These are phyloP conservation scores for Leishmania martiniquensis DNA, from an alignment of 208 protist genomes.

Conservation along the genomic window DNA sequence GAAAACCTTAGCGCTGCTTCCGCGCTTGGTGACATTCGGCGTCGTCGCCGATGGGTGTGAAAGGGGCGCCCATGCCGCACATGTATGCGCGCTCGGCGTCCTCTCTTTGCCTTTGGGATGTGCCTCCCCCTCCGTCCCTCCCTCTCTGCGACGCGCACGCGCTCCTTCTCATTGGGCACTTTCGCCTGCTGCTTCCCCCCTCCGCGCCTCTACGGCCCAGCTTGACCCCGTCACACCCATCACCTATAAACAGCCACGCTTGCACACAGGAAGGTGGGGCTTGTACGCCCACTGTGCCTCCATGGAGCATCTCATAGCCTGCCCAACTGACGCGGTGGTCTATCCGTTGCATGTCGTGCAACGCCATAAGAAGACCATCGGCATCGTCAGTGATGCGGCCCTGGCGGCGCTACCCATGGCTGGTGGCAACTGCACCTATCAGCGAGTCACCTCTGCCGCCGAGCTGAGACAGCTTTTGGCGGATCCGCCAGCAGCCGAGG, in stretches of 20 bases:
- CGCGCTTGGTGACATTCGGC: not conserved
- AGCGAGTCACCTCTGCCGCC: not conserved
- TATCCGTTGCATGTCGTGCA: constrained; percentile 10
- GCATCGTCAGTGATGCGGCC: constrained; percentile 16
- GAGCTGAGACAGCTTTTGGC: not conserved
- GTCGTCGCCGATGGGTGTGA: too few species aligned
- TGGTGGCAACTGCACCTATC: constrained; percentile 2
- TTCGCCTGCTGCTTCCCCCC: not conserved
- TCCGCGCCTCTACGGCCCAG: not conserved
- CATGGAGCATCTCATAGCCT: not conserved
- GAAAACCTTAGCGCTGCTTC: not conserved
- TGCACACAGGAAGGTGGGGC: not conserved
- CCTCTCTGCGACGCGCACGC: not conserved
- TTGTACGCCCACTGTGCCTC: not conserved
- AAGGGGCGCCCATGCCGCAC: not conserved
- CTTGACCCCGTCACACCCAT: not conserved
- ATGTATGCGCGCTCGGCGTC: not conserved
- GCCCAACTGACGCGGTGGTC: not conserved
- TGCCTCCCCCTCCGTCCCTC: not conserved
- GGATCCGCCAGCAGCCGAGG: not conserved
- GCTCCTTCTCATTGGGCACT: too few species aligned
- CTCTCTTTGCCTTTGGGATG: not conserved
- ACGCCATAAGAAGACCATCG: constrained; percentile 5
- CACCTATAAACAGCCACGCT: not conserved
- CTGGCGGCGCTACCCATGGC: constrained; percentile 14